Percentiles rank a stretch among this genome's conserved stretches.
These are phyloP conservation scores for Rubroboletus pulcherrimus DNA, from an alignment of 768 basidiomycete species.

Conservation along the genomic window DNA sequence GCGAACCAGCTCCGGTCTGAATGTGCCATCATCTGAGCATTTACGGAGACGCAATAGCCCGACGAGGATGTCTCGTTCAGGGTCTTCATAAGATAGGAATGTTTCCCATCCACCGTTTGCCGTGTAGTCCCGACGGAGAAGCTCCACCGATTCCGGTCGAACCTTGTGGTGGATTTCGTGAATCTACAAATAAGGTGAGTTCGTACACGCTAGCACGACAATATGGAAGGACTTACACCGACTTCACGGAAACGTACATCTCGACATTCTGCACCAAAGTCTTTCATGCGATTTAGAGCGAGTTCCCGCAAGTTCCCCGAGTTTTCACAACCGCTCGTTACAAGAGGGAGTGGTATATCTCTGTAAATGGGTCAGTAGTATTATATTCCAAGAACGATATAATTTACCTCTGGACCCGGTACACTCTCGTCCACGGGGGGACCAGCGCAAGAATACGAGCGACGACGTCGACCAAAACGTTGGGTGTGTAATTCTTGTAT, in stretches of 20 bases:
- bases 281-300: slow-evolving; percentile 96
- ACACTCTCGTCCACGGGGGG: slow-evolving; percentile 98
- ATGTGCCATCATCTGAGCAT: slow-evolving; percentile 96
- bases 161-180: slow-evolving; percentile 99
- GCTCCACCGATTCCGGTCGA: slow-evolving; percentile 90
- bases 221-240: slow-evolving; percentile 57
- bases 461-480: slow-evolving; percentile 95
- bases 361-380: slow-evolving; percentile 36
- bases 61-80: slow-evolving; percentile 92
- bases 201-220: not conserved
- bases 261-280: slow-evolving; percentile 95
- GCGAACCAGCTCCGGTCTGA: slow-evolving; percentile 84
- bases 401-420: slow-evolving; percentile 87
- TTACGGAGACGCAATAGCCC: slow-evolving; percentile 89
- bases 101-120: slow-evolving; percentile 99
- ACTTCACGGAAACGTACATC: slow-evolving; percentile 98
- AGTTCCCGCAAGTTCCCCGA: slow-evolving; percentile 95
- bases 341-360: slow-evolving; percentile 95
- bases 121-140: slow-evolving; percentile 90
- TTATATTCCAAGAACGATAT: not conserved
- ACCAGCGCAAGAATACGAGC: slow-evolving; percentile 94
- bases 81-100: slow-evolving; percentile 98
- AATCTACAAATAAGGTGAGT: slow-evolving; percentile 48
- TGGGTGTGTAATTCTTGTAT: slow-evolving; percentile 99
- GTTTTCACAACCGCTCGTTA: slow-evolving; percentile 96